Conservation (phyloP, 2,329 filamentous ascomycete species). For the Scorias spongiosa region DNA sequence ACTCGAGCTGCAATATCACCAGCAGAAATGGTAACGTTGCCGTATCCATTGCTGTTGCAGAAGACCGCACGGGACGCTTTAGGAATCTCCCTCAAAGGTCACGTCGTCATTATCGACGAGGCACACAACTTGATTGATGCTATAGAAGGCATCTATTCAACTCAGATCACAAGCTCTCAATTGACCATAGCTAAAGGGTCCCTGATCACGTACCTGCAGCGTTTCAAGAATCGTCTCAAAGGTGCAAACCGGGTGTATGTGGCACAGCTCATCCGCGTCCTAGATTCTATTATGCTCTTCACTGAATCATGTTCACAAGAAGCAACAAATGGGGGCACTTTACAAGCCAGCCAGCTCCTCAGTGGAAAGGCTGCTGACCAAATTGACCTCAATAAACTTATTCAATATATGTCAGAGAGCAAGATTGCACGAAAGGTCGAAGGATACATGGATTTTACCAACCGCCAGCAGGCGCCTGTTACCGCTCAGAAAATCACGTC, state of each 20-base stretch:
- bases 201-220: conserved; percentile 67
- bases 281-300: conserved; percentile 50
- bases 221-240: conserved; percentile 76
- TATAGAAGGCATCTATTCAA: conserved; percentile 72
- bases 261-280: conserved; percentile 67
- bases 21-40: conserved; percentile 71
- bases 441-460: conserved; percentile 55
- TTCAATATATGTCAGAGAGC: conserved; percentile 76
- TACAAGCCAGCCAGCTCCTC: conserved; percentile 58
- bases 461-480: conserved; percentile 16
- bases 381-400: conserved; percentile 82
- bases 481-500: conserved; percentile 2
- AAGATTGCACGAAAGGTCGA: conserved; percentile 92
- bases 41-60: conserved; percentile 81
- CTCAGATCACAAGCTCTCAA: conserved; percentile 58
- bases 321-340: conserved; percentile 44
- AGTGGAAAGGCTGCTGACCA: conserved; percentile 80
- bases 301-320: conserved; percentile 1
- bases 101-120: conserved; percentile 91
- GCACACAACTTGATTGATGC: conserved; percentile 97
- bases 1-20: conserved; percentile 65
- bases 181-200: conserved; percentile 58
- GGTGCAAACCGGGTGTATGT: conserved; percentile 86
- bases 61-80: conserved; percentile 76
- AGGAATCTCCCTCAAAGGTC: conserved; percentile 68